Conservation (phyloP, 2,329 filamentous ascomycete species). For the Calonectria ilicicola region DNA sequence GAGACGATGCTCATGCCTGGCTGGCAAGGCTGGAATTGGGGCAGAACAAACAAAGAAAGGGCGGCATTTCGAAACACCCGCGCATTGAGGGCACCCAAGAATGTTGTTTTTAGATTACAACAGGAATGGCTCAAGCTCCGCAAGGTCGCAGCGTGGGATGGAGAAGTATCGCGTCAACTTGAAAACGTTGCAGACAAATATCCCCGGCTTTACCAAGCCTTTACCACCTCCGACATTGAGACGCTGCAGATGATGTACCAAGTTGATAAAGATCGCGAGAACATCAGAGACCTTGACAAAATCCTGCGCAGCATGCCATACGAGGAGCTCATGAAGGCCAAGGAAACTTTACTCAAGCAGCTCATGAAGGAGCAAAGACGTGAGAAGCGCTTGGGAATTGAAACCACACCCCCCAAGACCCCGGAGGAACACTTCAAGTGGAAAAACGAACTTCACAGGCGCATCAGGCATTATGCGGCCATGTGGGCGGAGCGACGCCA, state of each 20-base stretch:
- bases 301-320: conserved; percentile 46
- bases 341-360: conserved; percentile 32
- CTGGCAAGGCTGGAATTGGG: conserved; percentile 78
- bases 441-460: conserved; percentile 37
- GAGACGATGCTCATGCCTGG: conserved; percentile 82
- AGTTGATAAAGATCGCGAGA: conserved; percentile 29
- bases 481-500: conserved; percentile 37
- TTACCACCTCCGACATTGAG: conserved; percentile 48
- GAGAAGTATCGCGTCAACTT: conserved; percentile 55
- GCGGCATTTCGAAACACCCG: conserved; percentile 53
- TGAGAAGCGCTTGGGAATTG: conserved; percentile 31
- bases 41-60: conserved; percentile 43
- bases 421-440: conserved; percentile 24
- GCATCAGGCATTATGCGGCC: conserved; percentile 32
- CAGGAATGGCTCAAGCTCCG: conserved; percentile 64
- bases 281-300: conserved; percentile 45
- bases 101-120: conserved; percentile 61
- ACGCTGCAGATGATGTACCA: conserved; percentile 43
- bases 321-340: conserved; percentile 44
- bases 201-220: conserved; percentile 55
- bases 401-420: not conserved
- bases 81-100: conserved; percentile 45
- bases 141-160: conserved; percentile 61
- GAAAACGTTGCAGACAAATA: conserved; percentile 53
- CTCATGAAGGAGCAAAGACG: conserved; percentile 32